Base-by-base conservation (phyloP, 2,329 filamentous ascomycete species). In the Bipolaris bicolor region DNA sequence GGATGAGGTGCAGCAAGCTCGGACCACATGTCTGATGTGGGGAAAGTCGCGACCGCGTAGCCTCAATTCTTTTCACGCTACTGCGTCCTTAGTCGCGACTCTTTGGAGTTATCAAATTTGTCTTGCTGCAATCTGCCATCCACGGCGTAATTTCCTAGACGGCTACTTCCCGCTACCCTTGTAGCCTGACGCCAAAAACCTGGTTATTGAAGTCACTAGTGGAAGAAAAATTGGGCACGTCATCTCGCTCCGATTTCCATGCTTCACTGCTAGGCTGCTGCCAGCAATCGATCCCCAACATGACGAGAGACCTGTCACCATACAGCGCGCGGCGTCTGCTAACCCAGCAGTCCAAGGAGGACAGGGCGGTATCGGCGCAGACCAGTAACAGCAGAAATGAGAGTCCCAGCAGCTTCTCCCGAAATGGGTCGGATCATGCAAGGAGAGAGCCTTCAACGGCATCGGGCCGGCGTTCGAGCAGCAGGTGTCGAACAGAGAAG, bases 301-400 rank as follows among this genome's bases (percentile, higher is more conserved):
- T 69, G 67, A 57, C 64, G 29, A 68, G 70, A 55, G 71, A 72
- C 22, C 58, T 73, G 51, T 75, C 73, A 37, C 70, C 71, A 20
- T 72, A 65, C 60, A 74, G 72, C 55, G 67, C 69, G 34, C 63
- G 72, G 36, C 66, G 65, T 31, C 64, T 72, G 41, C 52, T 74
- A 55, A 75, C 66, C 29, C 62, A 69, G 58, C 57, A 71, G 44
- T 57, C 71, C 49, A 60, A 60, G 13, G 64, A 60, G 39, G 64
- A 49, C 20, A 62, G 55, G 50, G 53, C 54, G 41, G 56, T 53
- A 7, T 59, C 62, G 22, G 59, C 62, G 13, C 68, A 64, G 22
- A 46, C 55, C 41, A 57, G 65, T 49, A 60, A 49, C 16, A 58
- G 61, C 47, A 55, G 58, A 55, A 66, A 61, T 46, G 46, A 49